Conservation (phyloP, 2,329 filamentous ascomycete species). For the Xylariaceae sp. region DNA sequence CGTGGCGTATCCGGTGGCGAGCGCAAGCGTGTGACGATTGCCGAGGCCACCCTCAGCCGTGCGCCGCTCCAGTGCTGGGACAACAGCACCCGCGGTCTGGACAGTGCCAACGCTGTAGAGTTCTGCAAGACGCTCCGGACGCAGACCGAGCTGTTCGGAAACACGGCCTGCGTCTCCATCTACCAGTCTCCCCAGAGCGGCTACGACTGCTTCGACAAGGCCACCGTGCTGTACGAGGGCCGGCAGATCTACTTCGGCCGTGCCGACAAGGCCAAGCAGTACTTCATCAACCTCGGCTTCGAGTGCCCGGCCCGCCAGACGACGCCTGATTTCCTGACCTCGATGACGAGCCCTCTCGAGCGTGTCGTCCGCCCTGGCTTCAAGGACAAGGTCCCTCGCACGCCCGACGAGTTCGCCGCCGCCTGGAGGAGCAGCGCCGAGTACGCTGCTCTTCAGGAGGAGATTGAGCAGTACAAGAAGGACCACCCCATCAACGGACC, state of each 20-base stretch:
- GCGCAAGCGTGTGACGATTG: conserved; percentile 61
- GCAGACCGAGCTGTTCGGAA: conserved; percentile 60
- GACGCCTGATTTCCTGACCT: conserved; percentile 67
- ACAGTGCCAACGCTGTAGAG: conserved; percentile 70
- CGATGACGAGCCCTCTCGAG: conserved; percentile 57
- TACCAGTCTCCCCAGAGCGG: conserved; percentile 63
- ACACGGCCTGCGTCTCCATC: conserved; percentile 64
- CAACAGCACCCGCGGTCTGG: conserved; percentile 68
- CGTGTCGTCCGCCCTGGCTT: conserved; percentile 51
- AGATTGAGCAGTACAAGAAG: conserved; percentile 52
- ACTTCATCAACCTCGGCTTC: conserved; percentile 64
- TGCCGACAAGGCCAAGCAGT: conserved; percentile 53
- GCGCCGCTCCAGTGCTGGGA: conserved; percentile 62
- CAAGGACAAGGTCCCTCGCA: conserved; percentile 51
- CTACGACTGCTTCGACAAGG: conserved; percentile 62
- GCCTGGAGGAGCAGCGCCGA: conserved; percentile 52
- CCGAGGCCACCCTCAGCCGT: conserved; percentile 54
- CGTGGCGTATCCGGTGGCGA: conserved; percentile 72
- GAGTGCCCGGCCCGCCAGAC: conserved; percentile 62
- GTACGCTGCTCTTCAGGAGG: conserved; percentile 45
- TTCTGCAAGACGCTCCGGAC: conserved; percentile 64
- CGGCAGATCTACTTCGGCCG: conserved; percentile 60
- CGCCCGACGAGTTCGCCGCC: conserved; percentile 55
- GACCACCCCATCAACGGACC: conserved; percentile 49
- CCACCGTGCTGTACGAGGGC: conserved; percentile 53